phyloP scores from a whole-genome alignment of 495 filamentous ascomycete genomes.

The Aspergillus heteromorphus region DNA sequence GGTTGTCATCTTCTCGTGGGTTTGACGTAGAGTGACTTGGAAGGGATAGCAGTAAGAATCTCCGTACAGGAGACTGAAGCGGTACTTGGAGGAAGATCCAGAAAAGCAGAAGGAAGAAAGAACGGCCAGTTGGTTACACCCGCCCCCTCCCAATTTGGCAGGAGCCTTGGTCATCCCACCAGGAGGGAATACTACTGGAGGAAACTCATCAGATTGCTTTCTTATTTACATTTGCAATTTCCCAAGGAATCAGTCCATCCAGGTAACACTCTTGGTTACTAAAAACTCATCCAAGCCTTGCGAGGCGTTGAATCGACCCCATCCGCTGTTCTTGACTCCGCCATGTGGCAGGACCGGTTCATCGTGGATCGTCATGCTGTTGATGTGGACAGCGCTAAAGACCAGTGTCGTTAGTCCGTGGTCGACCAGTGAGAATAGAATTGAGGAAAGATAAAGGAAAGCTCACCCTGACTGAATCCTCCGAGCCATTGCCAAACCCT shows the following conservation, averaged over 20 bases:
- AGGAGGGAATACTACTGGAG: no score
- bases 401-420: not conserved
- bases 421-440: not conserved
- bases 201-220: no score
- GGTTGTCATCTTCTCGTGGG: no score
- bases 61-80: no score
- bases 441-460: not conserved
- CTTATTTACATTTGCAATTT: not conserved
- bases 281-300: constrained; percentile 69
- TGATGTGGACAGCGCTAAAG: constrained; percentile 71
- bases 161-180: no score
- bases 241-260: constrained; percentile 34
- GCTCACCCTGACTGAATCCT: constrained; percentile 43
- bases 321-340: constrained; percentile 79
- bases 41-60: no score
- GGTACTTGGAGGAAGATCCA: no score
- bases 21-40: no score
- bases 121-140: no score
- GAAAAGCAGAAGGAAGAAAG: no score
- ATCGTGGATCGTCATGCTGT: constrained; percentile 82
- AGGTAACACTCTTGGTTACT: constrained; percentile 78
- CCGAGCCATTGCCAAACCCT: constrained; percentile 38
- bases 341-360: constrained; percentile 75
- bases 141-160: no score
- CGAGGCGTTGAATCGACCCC: constrained; percentile 57